Percentiles rank a stretch among this genome's conserved stretches.
These are phyloP conservation scores for Lepiota subincarnata DNA, from an alignment of 768 basidiomycete species.

Conservation along the genomic window DNA sequence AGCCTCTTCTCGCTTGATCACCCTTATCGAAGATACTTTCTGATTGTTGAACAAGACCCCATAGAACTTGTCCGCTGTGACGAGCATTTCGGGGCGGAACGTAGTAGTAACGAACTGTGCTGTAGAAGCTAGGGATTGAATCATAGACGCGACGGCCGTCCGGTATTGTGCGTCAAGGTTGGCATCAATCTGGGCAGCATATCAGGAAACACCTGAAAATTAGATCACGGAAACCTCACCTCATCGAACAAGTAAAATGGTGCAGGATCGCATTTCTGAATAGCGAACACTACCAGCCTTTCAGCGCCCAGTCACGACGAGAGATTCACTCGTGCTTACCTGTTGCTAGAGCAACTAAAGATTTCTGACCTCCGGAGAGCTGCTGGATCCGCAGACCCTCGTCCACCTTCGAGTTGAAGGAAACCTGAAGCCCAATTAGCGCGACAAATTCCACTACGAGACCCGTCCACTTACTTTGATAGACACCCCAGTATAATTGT, in stretches of 20 bases:
- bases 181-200: conserved; percentile 74
- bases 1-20: conserved; percentile 87
- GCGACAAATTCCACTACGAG: background rate
- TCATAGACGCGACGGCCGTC: conserved; percentile 96
- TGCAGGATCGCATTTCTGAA: conserved; percentile 98
- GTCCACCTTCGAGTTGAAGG: conserved; percentile 98
- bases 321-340: conserved; percentile 37
- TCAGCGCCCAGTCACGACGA: background rate
- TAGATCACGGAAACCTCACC: conserved; percentile 29
- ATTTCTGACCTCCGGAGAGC: conserved; percentile 95
- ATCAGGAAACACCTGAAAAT: background rate
- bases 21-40: conserved; percentile 86
- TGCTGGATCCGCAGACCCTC: conserved; percentile 97
- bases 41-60: conserved; percentile 96
- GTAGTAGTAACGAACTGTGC: conserved; percentile 99
- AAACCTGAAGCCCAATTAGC: conserved; percentile 55
- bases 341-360: conserved; percentile 90
- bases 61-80: conserved; percentile 94
- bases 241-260: conserved; percentile 99
- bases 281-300: conserved; percentile 75
- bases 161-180: conserved; percentile 97
- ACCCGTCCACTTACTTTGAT: conserved; percentile 61
- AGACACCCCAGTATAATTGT: conserved; percentile 95
- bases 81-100: conserved; percentile 96
- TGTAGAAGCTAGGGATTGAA: conserved; percentile 78